phyloP scores from a whole-genome alignment of 2,329 filamentous ascomycete genomes.

The Aureobasidium sp. region DNA sequence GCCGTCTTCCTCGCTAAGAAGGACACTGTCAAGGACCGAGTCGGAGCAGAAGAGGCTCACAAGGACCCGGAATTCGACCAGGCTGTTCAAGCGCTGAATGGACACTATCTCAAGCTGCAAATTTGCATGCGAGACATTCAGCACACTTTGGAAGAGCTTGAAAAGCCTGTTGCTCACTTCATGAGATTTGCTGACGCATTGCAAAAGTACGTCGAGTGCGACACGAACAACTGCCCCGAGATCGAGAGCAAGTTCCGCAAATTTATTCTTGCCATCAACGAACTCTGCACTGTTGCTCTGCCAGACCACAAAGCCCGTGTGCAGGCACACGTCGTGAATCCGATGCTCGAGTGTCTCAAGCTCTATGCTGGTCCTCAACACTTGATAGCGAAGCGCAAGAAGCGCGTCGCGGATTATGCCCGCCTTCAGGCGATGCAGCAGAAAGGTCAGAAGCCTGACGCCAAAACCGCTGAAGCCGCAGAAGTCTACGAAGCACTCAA shows the following conservation, averaged over 20 bases:
- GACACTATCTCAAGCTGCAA: slow-evolving; percentile 86
- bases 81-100: slow-evolving; percentile 77
- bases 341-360: slow-evolving; percentile 70
- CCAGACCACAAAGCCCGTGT: slow-evolving; percentile 71
- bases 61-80: slow-evolving; percentile 78
- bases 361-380: slow-evolving; percentile 76
- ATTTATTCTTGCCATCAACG: slow-evolving; percentile 79
- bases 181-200: slow-evolving; percentile 74
- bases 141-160: slow-evolving; percentile 76
- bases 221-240: slow-evolving; percentile 68
- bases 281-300: slow-evolving; percentile 74
- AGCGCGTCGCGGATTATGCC: slow-evolving; percentile 84
- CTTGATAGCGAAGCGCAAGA: slow-evolving; percentile 89
- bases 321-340: slow-evolving; percentile 75
- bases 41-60: slow-evolving; percentile 56
- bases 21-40: slow-evolving; percentile 71
- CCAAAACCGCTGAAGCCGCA: slow-evolving; percentile 73
- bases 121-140: slow-evolving; percentile 92
- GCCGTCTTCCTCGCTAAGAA: slow-evolving; percentile 83
- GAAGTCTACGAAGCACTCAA: slow-evolving; percentile 90
- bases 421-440: slow-evolving; percentile 71
- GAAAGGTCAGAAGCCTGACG: slow-evolving; percentile 76
- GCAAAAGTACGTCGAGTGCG: slow-evolving; percentile 67
- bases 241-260: slow-evolving; percentile 91
- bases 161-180: slow-evolving; percentile 73